Evolutionary conservation across 768 basidiomycete species (phyloP).

Genomic region (Xerocomellus intermedius): DNA sequence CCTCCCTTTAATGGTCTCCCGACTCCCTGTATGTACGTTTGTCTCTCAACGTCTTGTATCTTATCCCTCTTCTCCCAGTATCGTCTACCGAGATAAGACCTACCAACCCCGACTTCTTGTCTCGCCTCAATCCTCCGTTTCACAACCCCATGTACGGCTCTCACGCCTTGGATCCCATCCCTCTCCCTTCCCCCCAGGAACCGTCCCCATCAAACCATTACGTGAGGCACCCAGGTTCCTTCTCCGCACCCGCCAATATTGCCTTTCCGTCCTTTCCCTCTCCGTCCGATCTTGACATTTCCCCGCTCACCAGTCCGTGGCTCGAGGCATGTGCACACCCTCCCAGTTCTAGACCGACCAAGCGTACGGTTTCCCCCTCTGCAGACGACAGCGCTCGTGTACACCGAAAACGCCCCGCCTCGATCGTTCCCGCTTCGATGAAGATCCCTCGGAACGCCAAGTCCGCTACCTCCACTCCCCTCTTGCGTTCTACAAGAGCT

Average conservation of each 20-base stretch:
- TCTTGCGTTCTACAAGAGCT: constrained; percentile 46
- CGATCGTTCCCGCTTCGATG: constrained; percentile 28
- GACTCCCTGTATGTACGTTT: constrained; percentile 56
- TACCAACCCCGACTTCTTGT: constrained; percentile 55
- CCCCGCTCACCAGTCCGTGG: constrained; percentile 81
- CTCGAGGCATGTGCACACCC: constrained; percentile 55
- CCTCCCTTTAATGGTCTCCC: constrained; percentile 52
- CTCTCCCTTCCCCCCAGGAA: constrained; percentile 32
- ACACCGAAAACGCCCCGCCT: constrained; percentile 54
- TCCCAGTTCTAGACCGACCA: constrained; percentile 31
- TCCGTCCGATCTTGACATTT: constrained; percentile 64
- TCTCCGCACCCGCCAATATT: constrained; percentile 72
- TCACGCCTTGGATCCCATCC: constrained; percentile 26
- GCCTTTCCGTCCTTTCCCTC: constrained; percentile 58
- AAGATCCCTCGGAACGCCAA: constrained; percentile 33
- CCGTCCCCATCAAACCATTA: constrained; percentile 28
- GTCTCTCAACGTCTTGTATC: constrained; percentile 5
- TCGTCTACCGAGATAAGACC: constrained; percentile 67
- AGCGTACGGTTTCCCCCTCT: constrained; percentile 58
- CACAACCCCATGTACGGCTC: constrained; percentile 27
- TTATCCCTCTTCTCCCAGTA: constrained; percentile 38
- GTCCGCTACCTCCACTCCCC: constrained; percentile 60
- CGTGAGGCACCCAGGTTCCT: constrained; percentile 41
- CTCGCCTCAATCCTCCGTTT: constrained; percentile 58
- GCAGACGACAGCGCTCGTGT: constrained; percentile 48